Evolutionary conservation across 176 grass and related monocot genomes (phyloP).

Genomic region (Elaeis guineensis): DNA sequence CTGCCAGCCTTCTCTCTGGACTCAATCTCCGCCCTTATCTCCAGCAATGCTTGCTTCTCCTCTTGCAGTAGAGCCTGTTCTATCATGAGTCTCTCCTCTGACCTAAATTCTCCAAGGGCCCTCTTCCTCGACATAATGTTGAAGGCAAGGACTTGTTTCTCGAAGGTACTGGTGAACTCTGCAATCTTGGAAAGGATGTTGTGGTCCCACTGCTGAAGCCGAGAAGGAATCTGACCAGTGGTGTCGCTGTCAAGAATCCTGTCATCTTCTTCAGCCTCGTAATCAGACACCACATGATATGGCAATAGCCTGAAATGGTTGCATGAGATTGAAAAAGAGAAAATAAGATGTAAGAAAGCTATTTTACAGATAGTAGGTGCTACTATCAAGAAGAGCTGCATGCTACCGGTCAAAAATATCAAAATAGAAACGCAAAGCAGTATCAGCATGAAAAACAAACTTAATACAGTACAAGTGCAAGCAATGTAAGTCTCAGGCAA

Average conservation of each 20-base stretch:
- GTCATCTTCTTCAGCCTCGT: constrained; percentile 98
- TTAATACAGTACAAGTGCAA: too few relatives aligned
- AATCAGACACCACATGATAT: constrained; percentile 95
- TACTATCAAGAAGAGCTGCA: too few relatives aligned
- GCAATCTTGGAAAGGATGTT: constrained; percentile 95
- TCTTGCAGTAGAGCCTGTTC: constrained; percentile 79
- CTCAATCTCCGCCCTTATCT: constrained; percentile 54
- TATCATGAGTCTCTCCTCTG: constrained; percentile 86
- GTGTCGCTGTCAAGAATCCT: constrained; percentile 70
- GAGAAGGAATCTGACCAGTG: constrained; percentile 64
- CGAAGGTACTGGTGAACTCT: constrained; percentile 84
- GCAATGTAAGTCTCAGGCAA: too few relatives aligned
- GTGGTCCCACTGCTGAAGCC: constrained; percentile 96
- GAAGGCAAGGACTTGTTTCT: constrained; percentile 95
- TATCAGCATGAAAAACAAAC: too few relatives aligned
- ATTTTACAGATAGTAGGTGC: too few relatives aligned
- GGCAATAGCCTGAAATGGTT: constrained; percentile 59
- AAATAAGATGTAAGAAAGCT: too few relatives aligned
- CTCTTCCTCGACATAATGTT: constrained; percentile 95
- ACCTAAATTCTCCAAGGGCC: constrained; percentile 73
- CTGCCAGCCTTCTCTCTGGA: constrained; percentile 62
- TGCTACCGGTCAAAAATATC: too few relatives aligned
- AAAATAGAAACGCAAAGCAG: too few relatives aligned
- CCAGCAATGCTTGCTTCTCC: constrained; percentile 55
- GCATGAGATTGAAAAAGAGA: too few relatives aligned